Evolutionary conservation across 2,329 filamentous ascomycete genomes (phyloP), one percentile per base, ranked within the genome.

Genomic region (Fusarium begoniae): DNA sequence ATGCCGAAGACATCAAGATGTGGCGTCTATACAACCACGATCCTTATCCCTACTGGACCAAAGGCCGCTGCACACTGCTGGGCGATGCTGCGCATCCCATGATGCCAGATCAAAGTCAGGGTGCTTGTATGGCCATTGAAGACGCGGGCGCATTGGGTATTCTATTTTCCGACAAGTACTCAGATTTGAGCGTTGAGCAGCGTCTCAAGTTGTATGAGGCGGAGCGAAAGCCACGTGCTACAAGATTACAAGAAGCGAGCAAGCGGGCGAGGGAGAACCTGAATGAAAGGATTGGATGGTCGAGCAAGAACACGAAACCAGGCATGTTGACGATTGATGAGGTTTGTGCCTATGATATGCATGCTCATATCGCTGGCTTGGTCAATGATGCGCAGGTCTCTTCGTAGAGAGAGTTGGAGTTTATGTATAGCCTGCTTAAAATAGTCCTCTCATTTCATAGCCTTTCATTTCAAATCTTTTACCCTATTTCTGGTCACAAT

Each of bases 271-370:
- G 64, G 6, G 66, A 69, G 50, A 69, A 69, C 8, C 12, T 69
- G 15, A 69, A 69, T 17, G 66, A 69, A 6, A 54, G 66, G 2
- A 69, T 69, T 17, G 66, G 66, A 4, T 66, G 63, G 63, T 74
- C 72, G 1, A 74, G 66, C 44, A 69, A 74, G 51, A 84, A 86
- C 53, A 86, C 90, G 58, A 85, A 89, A 72, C 85, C 83, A 48
- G 84, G 86, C 6, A 90, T 90, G 77, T 77, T 91, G 63, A 91
- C 89, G 0, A 91, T 91, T 60, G 88, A 90, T 69, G 89, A 91
- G 77, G 90, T 91, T 84, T 91, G 91, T 70, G 83, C 82, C 80
- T 88, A 84, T 81, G 85, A 84, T 55, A 74, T 79, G 75, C 75
- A 79, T 61, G 66, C 67, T 22, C 77, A 78, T 26, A 60, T 79